phyloP scores from a whole-genome alignment of 2,329 filamentous ascomycete species.

The Orbilia brochopaga region DNA sequence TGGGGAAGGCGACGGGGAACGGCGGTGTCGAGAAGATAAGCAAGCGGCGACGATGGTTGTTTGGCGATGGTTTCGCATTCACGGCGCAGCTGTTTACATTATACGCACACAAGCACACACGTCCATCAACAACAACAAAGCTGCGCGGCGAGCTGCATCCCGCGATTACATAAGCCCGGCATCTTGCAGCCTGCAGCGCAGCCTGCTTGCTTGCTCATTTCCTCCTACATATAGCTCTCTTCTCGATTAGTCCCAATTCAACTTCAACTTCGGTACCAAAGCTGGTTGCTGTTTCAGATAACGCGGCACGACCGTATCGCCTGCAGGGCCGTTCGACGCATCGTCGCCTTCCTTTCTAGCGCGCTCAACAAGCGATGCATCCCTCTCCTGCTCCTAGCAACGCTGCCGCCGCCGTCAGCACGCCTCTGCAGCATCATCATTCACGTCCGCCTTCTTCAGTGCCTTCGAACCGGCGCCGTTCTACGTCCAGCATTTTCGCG shows the following conservation, averaged over 20 bases:
- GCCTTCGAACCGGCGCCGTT: slow-evolving; percentile 27
- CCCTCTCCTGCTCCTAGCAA: not conserved
- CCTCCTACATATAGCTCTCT: not conserved
- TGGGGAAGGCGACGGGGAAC: too few relatives aligned
- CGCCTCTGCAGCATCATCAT: not conserved
- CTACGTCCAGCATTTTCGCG: slow-evolving; percentile 36
- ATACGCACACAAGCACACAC: too few relatives aligned
- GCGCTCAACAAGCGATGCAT: slow-evolving; percentile 3
- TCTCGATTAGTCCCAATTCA: not conserved
- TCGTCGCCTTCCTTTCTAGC: slow-evolving; percentile 4
- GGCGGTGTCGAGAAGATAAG: not conserved
- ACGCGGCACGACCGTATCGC: not conserved
- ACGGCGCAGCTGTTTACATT: not conserved
- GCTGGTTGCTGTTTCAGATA: slow-evolving; percentile 3
- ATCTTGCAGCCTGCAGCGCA: not conserved
- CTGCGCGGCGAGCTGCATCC: not conserved
- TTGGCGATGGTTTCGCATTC: not conserved
- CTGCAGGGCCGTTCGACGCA: slow-evolving; percentile 1
- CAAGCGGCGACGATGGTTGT: not conserved
- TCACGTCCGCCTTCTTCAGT: not conserved
- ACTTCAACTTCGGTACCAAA: not conserved
- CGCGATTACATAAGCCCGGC: not conserved
- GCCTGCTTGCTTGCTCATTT: not conserved
- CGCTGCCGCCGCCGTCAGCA: not conserved
- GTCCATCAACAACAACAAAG: slow-evolving; percentile 5